Evolutionary conservation across 805 yeast genomes (phyloP).

Genomic region (Metschnikowia corniflorae): DNA sequence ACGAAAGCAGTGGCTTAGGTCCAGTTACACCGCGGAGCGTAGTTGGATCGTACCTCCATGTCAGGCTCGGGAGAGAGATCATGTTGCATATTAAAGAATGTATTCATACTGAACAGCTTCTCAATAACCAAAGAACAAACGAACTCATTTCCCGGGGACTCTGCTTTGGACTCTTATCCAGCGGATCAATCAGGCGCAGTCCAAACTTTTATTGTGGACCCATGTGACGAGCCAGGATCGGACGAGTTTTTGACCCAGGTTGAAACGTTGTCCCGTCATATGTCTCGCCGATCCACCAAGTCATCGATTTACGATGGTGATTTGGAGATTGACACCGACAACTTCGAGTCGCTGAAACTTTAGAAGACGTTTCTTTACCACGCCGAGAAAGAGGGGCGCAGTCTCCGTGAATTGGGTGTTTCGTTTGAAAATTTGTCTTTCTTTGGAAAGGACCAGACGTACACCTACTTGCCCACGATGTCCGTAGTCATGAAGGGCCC

Average conservation of each 20-base stretch:
- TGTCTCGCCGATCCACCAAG: slow-evolving; percentile 9
- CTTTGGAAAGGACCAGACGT: slow-evolving; percentile 45
- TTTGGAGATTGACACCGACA: slow-evolving; percentile 19
- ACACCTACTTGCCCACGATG: slow-evolving; percentile 43
- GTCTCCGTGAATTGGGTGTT: slow-evolving; percentile 42
- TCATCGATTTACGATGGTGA: slow-evolving; percentile 10
- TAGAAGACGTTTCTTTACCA: slow-evolving; percentile 36
- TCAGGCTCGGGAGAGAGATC: too few species aligned
- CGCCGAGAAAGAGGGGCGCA: slow-evolving; percentile 46
- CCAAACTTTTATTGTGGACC: slow-evolving; percentile 4
- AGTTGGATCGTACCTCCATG: too few species aligned
- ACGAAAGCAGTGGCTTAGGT: too few species aligned
- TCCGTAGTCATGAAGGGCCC: slow-evolving; percentile 37
- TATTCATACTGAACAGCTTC: too few species aligned
- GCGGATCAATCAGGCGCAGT: slow-evolving; percentile 3
- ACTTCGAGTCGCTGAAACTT: slow-evolving; percentile 39
- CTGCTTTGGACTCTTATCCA: neutral
- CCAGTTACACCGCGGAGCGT: too few species aligned
- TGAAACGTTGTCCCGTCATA: slow-evolving; percentile 10
- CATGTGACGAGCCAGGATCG: too few species aligned
- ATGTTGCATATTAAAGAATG: too few species aligned
- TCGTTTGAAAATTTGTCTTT: slow-evolving; percentile 32
- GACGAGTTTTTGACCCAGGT: slow-evolving; percentile 4
- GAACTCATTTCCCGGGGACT: too few species aligned
- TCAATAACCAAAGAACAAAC: too few species aligned